Base-by-base conservation (phyloP, 352 stramenopile genomes). In the Heterotrichella gracilis region DNA sequence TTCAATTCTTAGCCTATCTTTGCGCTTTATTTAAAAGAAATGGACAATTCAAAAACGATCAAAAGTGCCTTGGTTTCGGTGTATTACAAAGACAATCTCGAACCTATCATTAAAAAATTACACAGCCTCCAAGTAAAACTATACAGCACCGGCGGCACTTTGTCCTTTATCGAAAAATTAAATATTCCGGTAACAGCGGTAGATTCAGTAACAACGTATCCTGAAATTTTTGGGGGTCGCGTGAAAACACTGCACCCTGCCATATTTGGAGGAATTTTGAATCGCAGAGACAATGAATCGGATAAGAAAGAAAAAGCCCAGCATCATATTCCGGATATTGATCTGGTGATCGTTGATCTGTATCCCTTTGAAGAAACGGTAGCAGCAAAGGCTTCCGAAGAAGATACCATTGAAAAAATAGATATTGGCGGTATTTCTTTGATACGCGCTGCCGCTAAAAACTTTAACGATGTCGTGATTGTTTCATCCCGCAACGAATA, bases 101-200 rank as follows among this genome's bases (percentile, higher is more conserved):
- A 53, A n/a, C 32, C 32, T n/a, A 53, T 53, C 32, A 53, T 53
- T 53, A 53, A 53, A 53, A 53, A 53, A 53, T 53, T 53, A 53
- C 32, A 53, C n/a, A 17, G 9, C 32, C 32, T 53, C n/a, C 9
- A 53, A 9, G 32, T 53, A 53, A 53, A 53, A 53, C n/a, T 53
- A 53, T 53, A 53, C n/a, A 53, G 32, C 32, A 53, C 32, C n/a
- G 32, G 32, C 32, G 32, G 32, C 32, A 53, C 32, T n/a, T 53
- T 53, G 32, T 53, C 32, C 9, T 53, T 53, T 53, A 53, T 53
- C 32, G 32, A 53, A 53, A 53, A 53, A 53, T 53, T 53, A 53
- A 53, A n/a, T 53, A 53, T 53, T 53, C 32, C 32, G 9, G 32
- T 53, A 17, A 53, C 32, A 53, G 32, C 32, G 32, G 32, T 53